phyloP scores from a whole-genome alignment of 2,329 filamentous ascomycete genomes.

The Trichocomaceae sp. region DNA sequence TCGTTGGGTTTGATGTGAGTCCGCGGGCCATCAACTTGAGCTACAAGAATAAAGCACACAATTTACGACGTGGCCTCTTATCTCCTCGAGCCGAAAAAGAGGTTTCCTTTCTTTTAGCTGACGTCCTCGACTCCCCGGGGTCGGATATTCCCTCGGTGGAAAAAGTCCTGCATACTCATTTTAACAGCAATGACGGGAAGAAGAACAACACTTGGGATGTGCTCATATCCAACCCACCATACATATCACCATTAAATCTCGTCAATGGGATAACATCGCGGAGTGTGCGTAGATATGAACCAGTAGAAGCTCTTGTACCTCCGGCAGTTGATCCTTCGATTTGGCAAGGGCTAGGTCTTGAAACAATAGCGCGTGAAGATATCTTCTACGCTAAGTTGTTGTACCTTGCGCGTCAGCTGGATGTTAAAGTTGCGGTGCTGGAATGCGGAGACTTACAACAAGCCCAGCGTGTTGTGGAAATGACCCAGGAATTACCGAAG shows the following conservation, averaged over 20 bases:
- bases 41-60: constrained; percentile 54
- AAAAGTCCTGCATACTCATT: background rate
- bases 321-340: constrained; percentile 24
- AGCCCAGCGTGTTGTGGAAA: constrained; percentile 24
- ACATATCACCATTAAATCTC: constrained; percentile 65
- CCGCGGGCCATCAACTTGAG: constrained; percentile 59
- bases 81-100: constrained; percentile 23
- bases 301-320: constrained; percentile 68
- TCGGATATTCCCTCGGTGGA: constrained; percentile 12
- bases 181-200: background rate
- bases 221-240: constrained; percentile 83
- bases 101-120: constrained; percentile 44
- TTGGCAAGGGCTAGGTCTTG: background rate
- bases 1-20: constrained; percentile 72
- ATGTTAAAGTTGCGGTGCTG: constrained; percentile 25
- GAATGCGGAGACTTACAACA: constrained; percentile 33
- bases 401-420: constrained; percentile 19
- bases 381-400: constrained; percentile 32
- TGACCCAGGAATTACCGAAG: constrained; percentile 5
- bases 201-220: constrained; percentile 47
- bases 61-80: constrained; percentile 32
- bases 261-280: constrained; percentile 53
- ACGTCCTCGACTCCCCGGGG: constrained; percentile 29
- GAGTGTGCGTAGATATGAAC: constrained; percentile 77
- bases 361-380: constrained; percentile 22